A percentile compares a stretch with the other conserved stretches of the same genome.
Evolutionary conservation across 208 protist genomes (phyloP).

Genomic region (Trypanosoma scelopori): DNA sequence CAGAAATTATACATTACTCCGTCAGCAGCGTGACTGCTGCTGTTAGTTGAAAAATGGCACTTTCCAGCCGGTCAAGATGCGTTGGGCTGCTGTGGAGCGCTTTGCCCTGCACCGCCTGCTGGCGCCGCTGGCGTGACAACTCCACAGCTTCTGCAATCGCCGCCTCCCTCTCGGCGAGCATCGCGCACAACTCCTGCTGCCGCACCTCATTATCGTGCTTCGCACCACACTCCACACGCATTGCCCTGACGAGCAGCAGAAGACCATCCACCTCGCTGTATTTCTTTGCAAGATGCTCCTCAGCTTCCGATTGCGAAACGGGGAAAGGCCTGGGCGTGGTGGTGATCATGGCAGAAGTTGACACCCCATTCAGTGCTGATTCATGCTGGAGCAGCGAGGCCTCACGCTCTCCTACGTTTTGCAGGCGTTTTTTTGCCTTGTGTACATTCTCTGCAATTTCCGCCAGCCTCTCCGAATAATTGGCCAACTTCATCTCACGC

Average conservation of each 20-base stretch:
- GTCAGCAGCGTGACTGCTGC: slow-evolving; percentile 6
- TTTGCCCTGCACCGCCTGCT: neutral
- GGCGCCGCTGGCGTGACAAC: slow-evolving; percentile 17
- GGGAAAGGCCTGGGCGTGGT: too few relatives aligned
- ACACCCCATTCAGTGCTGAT: neutral
- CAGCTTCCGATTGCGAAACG: slow-evolving; percentile 9
- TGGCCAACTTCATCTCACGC: slow-evolving; percentile 39
- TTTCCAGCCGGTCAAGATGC: slow-evolving; percentile 11
- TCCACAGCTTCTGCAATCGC: slow-evolving; percentile 22
- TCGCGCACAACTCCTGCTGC: neutral
- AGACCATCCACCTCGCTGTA: slow-evolving; percentile 28
- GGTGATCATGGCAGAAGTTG: neutral
- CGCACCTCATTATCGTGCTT: neutral
- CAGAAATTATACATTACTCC: too few relatives aligned
- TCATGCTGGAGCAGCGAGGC: neutral
- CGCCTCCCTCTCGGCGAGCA: slow-evolving; percentile 22
- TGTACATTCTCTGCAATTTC: slow-evolving; percentile 58
- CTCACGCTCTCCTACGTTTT: slow-evolving; percentile 22
- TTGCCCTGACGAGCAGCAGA: slow-evolving; percentile 19
- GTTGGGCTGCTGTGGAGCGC: neutral
- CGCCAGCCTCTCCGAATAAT: slow-evolving; percentile 49
- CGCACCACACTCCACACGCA: slow-evolving; percentile 10
- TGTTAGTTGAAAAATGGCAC: slow-evolving; percentile 24
- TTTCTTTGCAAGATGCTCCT: slow-evolving; percentile 25
- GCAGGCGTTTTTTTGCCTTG: slow-evolving; percentile 25